A percentile compares a stretch with the other conserved stretches of the same genome.
Conservation (phyloP, 345 rosid species). For the Gossypium australe region DNA sequence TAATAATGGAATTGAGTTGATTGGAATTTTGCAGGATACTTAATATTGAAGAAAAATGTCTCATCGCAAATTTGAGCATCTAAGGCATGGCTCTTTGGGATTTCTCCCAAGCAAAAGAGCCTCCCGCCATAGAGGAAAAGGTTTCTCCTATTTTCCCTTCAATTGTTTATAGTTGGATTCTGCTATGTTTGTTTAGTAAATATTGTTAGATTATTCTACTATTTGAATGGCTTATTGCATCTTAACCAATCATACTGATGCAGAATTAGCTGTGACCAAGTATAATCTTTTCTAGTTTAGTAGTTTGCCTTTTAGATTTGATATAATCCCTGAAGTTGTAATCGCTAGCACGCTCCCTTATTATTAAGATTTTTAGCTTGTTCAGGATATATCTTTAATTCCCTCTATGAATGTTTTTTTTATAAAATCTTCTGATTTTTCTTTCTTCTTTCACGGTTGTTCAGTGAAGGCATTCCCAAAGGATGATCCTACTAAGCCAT, state of each 20-base stretch:
- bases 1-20: not conserved
- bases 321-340: not conserved
- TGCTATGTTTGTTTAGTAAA: not conserved
- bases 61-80: conserved; percentile 94
- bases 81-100: conserved; percentile 87
- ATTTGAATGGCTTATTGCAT: not conserved
- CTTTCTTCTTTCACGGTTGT: not conserved
- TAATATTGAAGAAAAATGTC: conserved; percentile 45
- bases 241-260: not conserved
- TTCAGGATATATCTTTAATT: not conserved
- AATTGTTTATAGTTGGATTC: not conserved
- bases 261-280: not conserved
- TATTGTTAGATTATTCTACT: not conserved
- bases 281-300: not conserved
- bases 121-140: conserved; percentile 79
- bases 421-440: not conserved
- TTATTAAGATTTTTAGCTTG: not conserved
- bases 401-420: not conserved
- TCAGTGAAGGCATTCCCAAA: conserved; percentile 92
- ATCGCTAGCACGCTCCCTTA: not conserved
- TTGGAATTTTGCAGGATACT: conserved; percentile 22
- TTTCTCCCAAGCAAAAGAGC: conserved; percentile 89
- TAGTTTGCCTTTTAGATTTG: not conserved
- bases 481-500: conserved; percentile 71
- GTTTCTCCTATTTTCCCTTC: conserved; percentile 17